Conservation (phyloP, 2,329 filamentous ascomycete species). For the Colletotrichum siamense region DNA sequence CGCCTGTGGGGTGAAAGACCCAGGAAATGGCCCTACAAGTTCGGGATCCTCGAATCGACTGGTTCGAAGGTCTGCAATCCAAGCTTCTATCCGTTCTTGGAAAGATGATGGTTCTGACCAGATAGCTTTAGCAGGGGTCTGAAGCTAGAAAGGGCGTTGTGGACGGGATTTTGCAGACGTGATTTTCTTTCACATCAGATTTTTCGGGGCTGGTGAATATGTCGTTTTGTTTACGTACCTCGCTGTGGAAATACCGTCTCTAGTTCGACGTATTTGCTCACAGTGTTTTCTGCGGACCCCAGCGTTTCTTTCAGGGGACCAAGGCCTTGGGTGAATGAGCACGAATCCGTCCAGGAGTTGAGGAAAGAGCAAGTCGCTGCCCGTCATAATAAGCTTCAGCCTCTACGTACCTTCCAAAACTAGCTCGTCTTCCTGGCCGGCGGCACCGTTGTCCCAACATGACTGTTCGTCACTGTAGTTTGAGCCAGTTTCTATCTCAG, state of each 20-base stretch:
- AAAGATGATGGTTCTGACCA: background rate
- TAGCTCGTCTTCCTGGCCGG: background rate
- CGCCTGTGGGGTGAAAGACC: background rate
- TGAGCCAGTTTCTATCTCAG: background rate
- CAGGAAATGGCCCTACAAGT: conserved; percentile 14
- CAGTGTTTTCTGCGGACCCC: background rate
- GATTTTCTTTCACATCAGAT: background rate
- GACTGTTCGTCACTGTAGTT: background rate
- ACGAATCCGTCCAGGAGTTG: background rate
- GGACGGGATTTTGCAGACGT: background rate
- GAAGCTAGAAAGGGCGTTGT: background rate
- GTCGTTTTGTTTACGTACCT: conserved; percentile 8
- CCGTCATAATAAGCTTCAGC: background rate
- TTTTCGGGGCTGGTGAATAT: background rate
- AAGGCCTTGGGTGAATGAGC: background rate
- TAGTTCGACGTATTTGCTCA: background rate
- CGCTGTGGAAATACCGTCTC: background rate
- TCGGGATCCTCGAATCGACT: conserved; percentile 18
- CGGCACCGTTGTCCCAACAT: background rate
- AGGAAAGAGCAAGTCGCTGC: background rate
- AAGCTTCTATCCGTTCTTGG: conserved; percentile 10
- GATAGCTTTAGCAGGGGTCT: background rate
- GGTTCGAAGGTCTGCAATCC: conserved; percentile 4
- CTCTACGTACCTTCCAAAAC: background rate
- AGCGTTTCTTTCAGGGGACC: background rate